Conservation (phyloP, 1,284 basidiomycete genomes). For the Rhodotorula sp. region DNA sequence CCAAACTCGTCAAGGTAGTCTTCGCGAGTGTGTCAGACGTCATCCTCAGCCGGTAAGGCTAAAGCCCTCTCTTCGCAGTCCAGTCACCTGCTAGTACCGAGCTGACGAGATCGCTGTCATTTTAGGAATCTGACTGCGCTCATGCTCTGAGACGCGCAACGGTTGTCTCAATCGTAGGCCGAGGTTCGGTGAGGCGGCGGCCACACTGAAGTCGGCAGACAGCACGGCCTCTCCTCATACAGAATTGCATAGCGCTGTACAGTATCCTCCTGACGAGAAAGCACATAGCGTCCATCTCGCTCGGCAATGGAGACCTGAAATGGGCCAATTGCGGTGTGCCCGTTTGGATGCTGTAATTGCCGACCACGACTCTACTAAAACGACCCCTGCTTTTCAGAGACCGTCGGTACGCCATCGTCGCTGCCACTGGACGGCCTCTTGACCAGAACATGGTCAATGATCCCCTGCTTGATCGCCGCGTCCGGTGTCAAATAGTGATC, state of each 20-base stretch:
- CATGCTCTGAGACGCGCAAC: neutral
- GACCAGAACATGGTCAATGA: conserved; percentile 83
- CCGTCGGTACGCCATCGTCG: too few species aligned
- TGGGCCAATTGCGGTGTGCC: too few species aligned
- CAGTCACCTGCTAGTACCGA: neutral
- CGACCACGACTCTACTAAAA: too few species aligned
- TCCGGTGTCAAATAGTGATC: conserved; percentile 92
- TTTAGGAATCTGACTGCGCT: conserved; percentile 24
- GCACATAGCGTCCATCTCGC: too few species aligned
- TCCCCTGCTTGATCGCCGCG: conserved; percentile 82
- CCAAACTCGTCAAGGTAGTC: conserved; percentile 81
- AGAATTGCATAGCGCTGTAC: too few species aligned
- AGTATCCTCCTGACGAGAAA: too few species aligned
- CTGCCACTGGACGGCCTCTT: conserved; percentile 39
- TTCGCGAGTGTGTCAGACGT: conserved; percentile 56
- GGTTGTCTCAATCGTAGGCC: neutral
- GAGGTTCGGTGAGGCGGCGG: too few species aligned
- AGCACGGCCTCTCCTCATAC: too few species aligned
- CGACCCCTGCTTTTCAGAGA: neutral
- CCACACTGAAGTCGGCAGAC: too few species aligned
- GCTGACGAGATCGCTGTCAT: neutral
- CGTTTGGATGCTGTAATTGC: too few species aligned
- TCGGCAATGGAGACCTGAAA: too few species aligned
- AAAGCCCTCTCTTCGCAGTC: neutral
- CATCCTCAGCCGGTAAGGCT: conserved; percentile 16